Conservation (phyloP, 78 protist genomes). For the Tieghemostelium lacteum region DNA sequence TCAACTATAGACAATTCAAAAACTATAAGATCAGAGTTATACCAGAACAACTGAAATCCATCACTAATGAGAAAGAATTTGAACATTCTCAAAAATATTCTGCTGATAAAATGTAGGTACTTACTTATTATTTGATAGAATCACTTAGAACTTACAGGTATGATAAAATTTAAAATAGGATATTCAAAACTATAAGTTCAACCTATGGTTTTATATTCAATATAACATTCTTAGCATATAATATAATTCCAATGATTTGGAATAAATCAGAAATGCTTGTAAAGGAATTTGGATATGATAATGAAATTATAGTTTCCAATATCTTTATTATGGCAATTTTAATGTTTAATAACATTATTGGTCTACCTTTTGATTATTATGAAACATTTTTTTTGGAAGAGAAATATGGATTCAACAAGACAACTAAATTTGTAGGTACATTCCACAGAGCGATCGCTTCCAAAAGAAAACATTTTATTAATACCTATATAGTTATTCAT, state of each 20-base stretch:
- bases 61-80: constrained; percentile 46
- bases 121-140: neutral
- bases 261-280: neutral
- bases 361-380: constrained; percentile 80
- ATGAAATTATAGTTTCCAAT: constrained; percentile 44
- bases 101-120: constrained; percentile 48
- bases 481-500: constrained; percentile 27
- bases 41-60: constrained; percentile 27
- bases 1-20: constrained; percentile 30
- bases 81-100: constrained; percentile 60
- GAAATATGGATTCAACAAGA: constrained; percentile 87
- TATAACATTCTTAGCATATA: neutral
- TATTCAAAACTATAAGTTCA: neutral
- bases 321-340: constrained; percentile 7
- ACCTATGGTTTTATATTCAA: neutral
- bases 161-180: neutral
- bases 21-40: constrained; percentile 3
- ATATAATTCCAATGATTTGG: constrained; percentile 47
- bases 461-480: no score
- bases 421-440: no score
- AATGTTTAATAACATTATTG: neutral
- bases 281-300: constrained; percentile 3
- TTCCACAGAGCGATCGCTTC: no score
- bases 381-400: constrained; percentile 88
- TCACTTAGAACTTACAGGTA: neutral